Base-by-base conservation (phyloP, 2,329 filamentous ascomycete species). In the Cordyceps cateniannulata region DNA sequence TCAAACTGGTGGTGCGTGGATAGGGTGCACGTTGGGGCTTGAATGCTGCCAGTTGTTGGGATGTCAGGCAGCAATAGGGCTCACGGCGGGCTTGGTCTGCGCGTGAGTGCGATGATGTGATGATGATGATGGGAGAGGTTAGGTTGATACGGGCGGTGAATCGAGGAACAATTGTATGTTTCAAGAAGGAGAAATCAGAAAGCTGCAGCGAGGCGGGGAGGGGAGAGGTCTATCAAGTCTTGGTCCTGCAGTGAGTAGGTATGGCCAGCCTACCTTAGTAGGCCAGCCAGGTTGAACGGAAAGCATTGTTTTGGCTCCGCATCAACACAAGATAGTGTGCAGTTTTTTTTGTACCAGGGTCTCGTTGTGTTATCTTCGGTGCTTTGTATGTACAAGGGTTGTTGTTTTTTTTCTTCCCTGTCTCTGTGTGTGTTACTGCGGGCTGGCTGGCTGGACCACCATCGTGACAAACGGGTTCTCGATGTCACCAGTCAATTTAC, bases 11-110 rank as follows among this genome's bases (percentile, higher is more conserved):
- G 25, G 32, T 29, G 32, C 24, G 47, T 57, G 42, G 54, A 22
- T 14, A 20, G 42, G 54, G 29, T 14, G 32, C 20, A 52, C 16
- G 44, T 47, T 48, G 38, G 53, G 53, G 53, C 12, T 35, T 10
- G 9, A n/a, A 45, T 45, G 42, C 47, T 59, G 56, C 45, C 12
- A 25, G 24, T 50, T 50, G 56, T 45, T 45, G 44, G 29, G 16
- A 53, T 60, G 48, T 60, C 50, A 54, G 58, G 58, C 58, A 60
- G 50, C 50, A 53, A 60, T 55, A 50, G 56, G 47, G 57, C 58
- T 47, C 44, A 12, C 51, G 32, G 18, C 20, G 49, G 27, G 16
- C 20, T 12, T 27, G 32, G 47, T 27, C 38, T 24, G 50, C 32
- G 14, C 32, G 47, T 32, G 55, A 56, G 53, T 27, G 44, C 10